A percentile compares a stretch with the other conserved stretches of the same genome.
These are phyloP conservation scores for Thelonectria olida DNA, from an alignment of 2,329 filamentous ascomycete species.

Conservation along the genomic window DNA sequence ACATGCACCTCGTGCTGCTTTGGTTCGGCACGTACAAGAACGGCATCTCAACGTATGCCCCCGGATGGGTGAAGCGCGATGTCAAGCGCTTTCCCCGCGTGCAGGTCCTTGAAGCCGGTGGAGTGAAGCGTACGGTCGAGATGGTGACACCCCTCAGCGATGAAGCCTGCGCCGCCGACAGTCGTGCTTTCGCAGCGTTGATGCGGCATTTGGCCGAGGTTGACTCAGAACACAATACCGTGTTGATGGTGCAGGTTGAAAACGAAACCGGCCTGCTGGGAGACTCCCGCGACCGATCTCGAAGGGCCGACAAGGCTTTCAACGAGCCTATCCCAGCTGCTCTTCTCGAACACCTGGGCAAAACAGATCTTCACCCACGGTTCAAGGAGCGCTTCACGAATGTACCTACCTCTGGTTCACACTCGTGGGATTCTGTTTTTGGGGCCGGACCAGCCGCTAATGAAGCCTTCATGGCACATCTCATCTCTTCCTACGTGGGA, in stretches of 20 bases:
- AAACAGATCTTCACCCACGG: constrained; percentile 38
- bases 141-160: constrained; percentile 45
- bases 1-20: constrained; percentile 47
- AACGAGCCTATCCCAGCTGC: constrained; percentile 40
- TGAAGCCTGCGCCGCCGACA: constrained; percentile 43
- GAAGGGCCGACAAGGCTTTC: constrained; percentile 53
- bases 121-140: constrained; percentile 44
- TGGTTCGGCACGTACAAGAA: constrained; percentile 54
- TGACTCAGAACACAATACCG: constrained; percentile 56
- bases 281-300: constrained; percentile 58
- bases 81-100: constrained; percentile 47
- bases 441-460: constrained; percentile 41
- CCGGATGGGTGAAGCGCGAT: constrained; percentile 48
- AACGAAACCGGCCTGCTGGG: constrained; percentile 63
- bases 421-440: constrained; percentile 47
- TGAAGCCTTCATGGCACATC: constrained; percentile 50
- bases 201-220: constrained; percentile 50
- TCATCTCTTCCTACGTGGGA: constrained; percentile 45
- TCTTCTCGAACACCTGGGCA: constrained; percentile 39
- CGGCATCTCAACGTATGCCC: constrained; percentile 48
- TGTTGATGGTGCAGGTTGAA: constrained; percentile 67
- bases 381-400: constrained; percentile 42
- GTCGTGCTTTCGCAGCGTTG: constrained; percentile 43
- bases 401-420: constrained; percentile 32
- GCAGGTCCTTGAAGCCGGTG: constrained; percentile 44